Base-by-base conservation (phyloP, 108 stramenopile genomes). In the Cyclotella baltica region DNA sequence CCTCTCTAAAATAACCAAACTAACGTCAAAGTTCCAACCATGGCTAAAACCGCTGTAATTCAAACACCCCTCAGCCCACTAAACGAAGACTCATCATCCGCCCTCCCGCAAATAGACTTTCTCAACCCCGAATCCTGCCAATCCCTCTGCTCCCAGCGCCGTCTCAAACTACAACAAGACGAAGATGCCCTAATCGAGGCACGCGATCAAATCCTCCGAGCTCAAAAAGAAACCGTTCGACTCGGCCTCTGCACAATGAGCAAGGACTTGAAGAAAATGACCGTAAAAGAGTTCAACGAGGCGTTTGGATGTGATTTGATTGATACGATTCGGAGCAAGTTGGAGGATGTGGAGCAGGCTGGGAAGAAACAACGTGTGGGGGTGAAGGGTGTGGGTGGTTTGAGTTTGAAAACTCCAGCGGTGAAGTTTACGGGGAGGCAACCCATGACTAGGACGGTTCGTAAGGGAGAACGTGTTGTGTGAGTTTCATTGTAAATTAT, bases 261-360 rank as follows among this genome's bases (percentile, higher is more conserved):
- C 15, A 87, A 84, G 58, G 59, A 82, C 11, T 67, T 86, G 28
- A 86, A 86, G 55, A 72, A 84, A 64, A 81, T 91, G 86, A 78
- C 90, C 11, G 81, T 93, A 25, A 65, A 70, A 66, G 92, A 93
- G 25, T 93, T 91, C 58, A 89, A 93, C 74, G 58, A 63, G 16
- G 34, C 73, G 38, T 86, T 89, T 70, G 66, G 70, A 31, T 89
- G 88, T 40, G 85, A 89, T 75, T 46, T 92, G 6, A 67, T 92
- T 27, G 74, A 82, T n/a, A 57, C 88, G 38, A 62, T 92, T 4
- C 22, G 66, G 79, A 73, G 67, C 65, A 48, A 81, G 33, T 64
- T 79, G 56, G 47, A 38, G 31, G 52, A 51, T 2, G 75, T 51
- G 23, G 69, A 36, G 62, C 19, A 71, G 53, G 66, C 68, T 64